Evolutionary conservation across 495 filamentous ascomycete genomes (phyloP).

Genomic region (Aspergillus coremiiformis): DNA sequence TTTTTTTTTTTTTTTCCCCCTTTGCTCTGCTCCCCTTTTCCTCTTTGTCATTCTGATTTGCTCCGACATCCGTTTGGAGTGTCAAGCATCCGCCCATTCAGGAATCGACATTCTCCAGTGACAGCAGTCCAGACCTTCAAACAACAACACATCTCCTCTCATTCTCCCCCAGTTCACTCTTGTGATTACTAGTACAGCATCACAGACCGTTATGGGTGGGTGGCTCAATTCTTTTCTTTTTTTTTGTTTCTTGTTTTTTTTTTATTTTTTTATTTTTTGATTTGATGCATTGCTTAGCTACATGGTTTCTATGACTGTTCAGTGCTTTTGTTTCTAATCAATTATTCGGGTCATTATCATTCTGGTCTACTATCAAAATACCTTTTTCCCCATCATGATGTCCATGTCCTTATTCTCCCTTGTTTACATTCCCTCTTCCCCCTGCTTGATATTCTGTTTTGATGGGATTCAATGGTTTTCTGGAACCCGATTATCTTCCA

Average conservation of each 20-base stretch:
- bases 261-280: conserved; percentile 8
- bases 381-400: background rate
- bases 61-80: background rate
- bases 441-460: conserved; percentile 9
- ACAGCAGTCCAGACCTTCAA: background rate
- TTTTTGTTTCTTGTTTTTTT: background rate
- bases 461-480: background rate
- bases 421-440: conserved; percentile 11
- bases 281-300: no score
- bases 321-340: conserved; percentile 1
- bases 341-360: conserved; percentile 11
- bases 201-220: conserved; percentile 24
- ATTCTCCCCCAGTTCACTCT: background rate
- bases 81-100: background rate
- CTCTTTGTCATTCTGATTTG: conserved; percentile 7
- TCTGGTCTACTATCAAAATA: background rate
- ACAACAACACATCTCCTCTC: background rate
- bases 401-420: background rate
- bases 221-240: conserved; percentile 9
- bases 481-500: conserved; percentile 3
- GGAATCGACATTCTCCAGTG: background rate
- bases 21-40: conserved; percentile 15
- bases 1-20: background rate
- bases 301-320: background rate
- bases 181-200: background rate